Conservation (phyloP, 1,284 basidiomycete species). For the Trichosporon sp. region DNA sequence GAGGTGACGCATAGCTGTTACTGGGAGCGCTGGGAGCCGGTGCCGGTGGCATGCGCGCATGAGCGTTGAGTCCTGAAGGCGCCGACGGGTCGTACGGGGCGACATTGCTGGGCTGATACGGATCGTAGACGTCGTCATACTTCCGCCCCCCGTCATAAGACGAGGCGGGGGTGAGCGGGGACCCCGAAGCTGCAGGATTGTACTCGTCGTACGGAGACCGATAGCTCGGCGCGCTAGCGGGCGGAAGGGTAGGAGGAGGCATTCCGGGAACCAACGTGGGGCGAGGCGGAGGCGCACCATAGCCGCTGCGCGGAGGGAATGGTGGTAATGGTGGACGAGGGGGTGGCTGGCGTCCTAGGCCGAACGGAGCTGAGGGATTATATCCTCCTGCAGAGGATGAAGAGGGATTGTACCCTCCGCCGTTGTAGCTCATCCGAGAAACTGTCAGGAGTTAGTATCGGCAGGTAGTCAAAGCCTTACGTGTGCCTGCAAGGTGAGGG, state of each 20-base stretch:
- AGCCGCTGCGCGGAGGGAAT: neutral
- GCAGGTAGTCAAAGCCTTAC: neutral
- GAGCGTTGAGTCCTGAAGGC: conserved; percentile 10
- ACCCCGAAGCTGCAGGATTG: conserved; percentile 5
- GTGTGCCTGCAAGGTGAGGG: neutral
- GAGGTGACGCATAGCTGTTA: conserved; percentile 1
- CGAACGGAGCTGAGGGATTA: neutral
- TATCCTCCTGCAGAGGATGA: neutral
- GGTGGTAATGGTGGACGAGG: neutral
- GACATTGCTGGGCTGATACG: conserved; percentile 29
- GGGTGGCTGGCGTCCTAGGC: neutral
- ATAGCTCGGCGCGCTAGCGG: neutral
- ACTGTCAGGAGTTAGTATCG: neutral
- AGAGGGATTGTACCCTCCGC: neutral
- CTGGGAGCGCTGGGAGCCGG: no score
- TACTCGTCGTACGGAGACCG: conserved; percentile 19
- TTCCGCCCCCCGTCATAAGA: conserved; percentile 11
- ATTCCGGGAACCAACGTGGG: neutral
- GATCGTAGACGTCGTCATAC: conserved; percentile 37
- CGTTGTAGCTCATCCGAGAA: neutral
- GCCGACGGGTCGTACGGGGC: conserved; percentile 26
- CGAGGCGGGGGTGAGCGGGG: conserved; percentile 17
- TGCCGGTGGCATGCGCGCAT: no score
- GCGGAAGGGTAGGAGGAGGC: neutral
- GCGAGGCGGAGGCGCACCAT: neutral